A percentile compares a stretch with the other conserved stretches of the same genome.
These are phyloP conservation scores for Penicilliopsis zonata DNA, from an alignment of 495 filamentous ascomycete genomes.

Conservation along the genomic window DNA sequence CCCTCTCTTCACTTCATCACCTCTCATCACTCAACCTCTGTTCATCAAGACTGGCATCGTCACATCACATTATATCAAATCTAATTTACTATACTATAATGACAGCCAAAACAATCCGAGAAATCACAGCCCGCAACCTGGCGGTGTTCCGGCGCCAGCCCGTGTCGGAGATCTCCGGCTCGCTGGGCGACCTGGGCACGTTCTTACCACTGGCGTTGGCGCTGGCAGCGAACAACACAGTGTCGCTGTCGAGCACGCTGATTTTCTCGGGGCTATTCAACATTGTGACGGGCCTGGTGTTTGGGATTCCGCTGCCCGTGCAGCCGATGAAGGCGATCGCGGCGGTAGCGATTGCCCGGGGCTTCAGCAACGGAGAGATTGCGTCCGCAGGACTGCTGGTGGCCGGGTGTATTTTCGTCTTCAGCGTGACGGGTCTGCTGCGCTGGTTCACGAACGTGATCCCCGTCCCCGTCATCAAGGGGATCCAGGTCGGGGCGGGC, in stretches of 20 bases:
- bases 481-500: slow-evolving; percentile 87
- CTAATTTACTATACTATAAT: slow-evolving; percentile 8
- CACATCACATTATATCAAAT: too few relatives aligned
- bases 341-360: slow-evolving; percentile 63
- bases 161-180: slow-evolving; percentile 75
- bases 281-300: slow-evolving; percentile 64
- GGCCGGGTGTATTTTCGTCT: slow-evolving; percentile 53
- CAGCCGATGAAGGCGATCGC: slow-evolving; percentile 92
- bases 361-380: slow-evolving; percentile 52
- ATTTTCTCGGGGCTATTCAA: slow-evolving; percentile 83
- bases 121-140: slow-evolving; percentile 29
- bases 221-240: slow-evolving; percentile 57
- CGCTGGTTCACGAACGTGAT: slow-evolving; percentile 56
- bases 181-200: slow-evolving; percentile 83
- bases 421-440: slow-evolving; percentile 66
- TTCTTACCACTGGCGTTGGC: slow-evolving; percentile 82
- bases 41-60: too few relatives aligned
- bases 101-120: slow-evolving; percentile 17
- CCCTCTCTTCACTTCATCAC: too few relatives aligned
- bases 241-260: slow-evolving; percentile 72
- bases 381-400: slow-evolving; percentile 73
- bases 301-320: slow-evolving; percentile 78
- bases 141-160: slow-evolving; percentile 41
- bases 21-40: slow-evolving; percentile 1
- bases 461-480: slow-evolving; percentile 79